phyloP scores from a whole-genome alignment of 805 yeast genomes.

The Kregervanrija delftensis region DNA sequence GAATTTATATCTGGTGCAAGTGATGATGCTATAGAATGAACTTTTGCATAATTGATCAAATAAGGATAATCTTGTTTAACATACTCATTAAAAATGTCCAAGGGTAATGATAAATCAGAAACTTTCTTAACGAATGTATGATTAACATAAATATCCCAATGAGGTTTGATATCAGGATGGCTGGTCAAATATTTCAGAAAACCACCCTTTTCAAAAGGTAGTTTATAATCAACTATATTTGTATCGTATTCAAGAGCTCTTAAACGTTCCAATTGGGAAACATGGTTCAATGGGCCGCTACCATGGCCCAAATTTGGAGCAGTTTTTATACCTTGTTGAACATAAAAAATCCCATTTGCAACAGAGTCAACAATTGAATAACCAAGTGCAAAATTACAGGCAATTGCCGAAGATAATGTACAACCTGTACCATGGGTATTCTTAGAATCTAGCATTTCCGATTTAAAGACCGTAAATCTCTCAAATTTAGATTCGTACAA shows the following conservation, averaged over 20 bases:
- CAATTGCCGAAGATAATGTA: constrained; percentile 74
- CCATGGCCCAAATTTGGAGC: constrained; percentile 24
- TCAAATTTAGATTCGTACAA: constrained; percentile 4
- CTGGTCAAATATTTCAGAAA: constrained; percentile 40
- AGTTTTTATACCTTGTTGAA: constrained; percentile 55
- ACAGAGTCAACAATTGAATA: constrained; percentile 41
- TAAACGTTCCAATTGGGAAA: constrained; percentile 22
- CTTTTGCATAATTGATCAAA: constrained; percentile 57
- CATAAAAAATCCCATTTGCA: constrained; percentile 51
- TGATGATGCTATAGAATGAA: constrained; percentile 58
- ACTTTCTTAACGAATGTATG: constrained; percentile 56
- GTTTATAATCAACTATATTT: not conserved
- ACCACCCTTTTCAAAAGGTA: constrained; percentile 24
- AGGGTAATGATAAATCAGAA: constrained; percentile 44
- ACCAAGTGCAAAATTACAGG: constrained; percentile 65
- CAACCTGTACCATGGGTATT: constrained; percentile 91
- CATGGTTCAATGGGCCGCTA: constrained; percentile 75
- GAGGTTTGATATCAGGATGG: constrained; percentile 48
- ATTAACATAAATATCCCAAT: constrained; percentile 52
- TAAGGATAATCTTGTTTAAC: constrained; percentile 64
- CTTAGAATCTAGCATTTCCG: constrained; percentile 9
- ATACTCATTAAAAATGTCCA: constrained; percentile 37
- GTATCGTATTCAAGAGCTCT: constrained; percentile 1
- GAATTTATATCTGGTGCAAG: constrained; percentile 50
- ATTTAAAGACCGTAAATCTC: not conserved